Conservation (phyloP, 768 basidiomycete genomes). For the Leucosporidium scottii region DNA sequence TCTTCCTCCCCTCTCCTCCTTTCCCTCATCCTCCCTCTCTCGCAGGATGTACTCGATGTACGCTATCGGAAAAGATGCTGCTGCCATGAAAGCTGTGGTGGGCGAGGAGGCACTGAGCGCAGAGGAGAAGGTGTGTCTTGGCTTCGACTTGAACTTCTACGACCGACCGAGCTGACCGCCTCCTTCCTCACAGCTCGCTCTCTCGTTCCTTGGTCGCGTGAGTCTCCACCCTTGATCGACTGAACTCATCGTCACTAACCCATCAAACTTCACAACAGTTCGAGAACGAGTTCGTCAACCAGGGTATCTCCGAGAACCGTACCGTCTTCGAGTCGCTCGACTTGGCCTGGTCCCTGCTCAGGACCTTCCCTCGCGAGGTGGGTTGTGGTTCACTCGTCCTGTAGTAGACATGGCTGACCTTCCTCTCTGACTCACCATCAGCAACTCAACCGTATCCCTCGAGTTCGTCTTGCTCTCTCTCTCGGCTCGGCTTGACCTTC, state of each 20-base stretch:
- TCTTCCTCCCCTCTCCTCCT: slow-evolving; percentile 15
- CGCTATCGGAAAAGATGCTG: slow-evolving; percentile 85
- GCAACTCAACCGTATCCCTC: slow-evolving; percentile 32
- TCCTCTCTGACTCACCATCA: neutral
- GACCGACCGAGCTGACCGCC: neutral
- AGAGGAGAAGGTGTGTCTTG: slow-evolving; percentile 65
- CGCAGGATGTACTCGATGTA: slow-evolving; percentile 71
- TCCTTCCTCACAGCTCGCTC: slow-evolving; percentile 52
- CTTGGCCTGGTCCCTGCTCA: slow-evolving; percentile 89
- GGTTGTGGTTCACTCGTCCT: neutral
- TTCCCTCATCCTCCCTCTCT: slow-evolving; percentile 45
- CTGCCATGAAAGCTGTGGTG: slow-evolving; percentile 98
- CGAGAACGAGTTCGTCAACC: slow-evolving; percentile 92
- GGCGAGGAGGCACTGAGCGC: slow-evolving; percentile 92
- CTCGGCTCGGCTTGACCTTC: neutral
- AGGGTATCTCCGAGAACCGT: slow-evolving; percentile 91
- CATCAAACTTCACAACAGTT: slow-evolving; percentile 46
- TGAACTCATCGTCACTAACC: neutral
- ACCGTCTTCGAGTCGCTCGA: slow-evolving; percentile 96
- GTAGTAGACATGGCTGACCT: neutral
- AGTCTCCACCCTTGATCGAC: neutral
- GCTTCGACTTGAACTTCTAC: neutral
- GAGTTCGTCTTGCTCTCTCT: slow-evolving; percentile 6
- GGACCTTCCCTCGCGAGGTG: slow-evolving; percentile 80
- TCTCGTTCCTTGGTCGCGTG: slow-evolving; percentile 86